phyloP scores from a whole-genome alignment of 2,329 filamentous ascomycete species.

The Colletotrichum sp. region DNA sequence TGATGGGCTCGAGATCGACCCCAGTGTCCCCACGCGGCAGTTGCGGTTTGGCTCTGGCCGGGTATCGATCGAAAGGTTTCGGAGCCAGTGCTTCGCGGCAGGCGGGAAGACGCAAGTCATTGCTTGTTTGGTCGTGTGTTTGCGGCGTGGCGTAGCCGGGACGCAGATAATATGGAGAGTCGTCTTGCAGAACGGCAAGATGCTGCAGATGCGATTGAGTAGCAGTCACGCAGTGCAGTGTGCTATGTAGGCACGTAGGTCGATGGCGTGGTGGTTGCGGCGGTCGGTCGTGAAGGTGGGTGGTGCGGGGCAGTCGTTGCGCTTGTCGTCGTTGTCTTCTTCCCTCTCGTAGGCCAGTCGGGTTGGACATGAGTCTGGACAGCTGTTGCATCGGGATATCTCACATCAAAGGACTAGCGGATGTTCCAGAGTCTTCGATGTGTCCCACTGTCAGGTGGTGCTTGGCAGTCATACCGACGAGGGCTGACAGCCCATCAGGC shows the following conservation, averaged over 20 bases:
- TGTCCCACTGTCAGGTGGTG: conserved; percentile 2
- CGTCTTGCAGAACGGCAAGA: background rate
- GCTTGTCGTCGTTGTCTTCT: background rate
- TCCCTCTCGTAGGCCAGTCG: background rate
- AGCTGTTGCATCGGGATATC: background rate
- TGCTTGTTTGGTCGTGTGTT: conserved; percentile 1
- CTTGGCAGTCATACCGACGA: background rate
- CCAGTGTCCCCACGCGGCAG: conserved; percentile 10
- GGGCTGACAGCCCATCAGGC: background rate
- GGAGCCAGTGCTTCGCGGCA: background rate
- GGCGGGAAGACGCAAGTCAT: conserved; percentile 9
- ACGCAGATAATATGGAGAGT: background rate
- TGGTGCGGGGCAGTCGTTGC: background rate
- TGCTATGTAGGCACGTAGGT: background rate
- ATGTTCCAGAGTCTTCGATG: background rate
- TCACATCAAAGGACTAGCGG: background rate
- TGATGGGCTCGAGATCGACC: conserved; percentile 7
- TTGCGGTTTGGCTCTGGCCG: background rate
- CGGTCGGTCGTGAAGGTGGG: background rate
- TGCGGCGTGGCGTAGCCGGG: background rate
- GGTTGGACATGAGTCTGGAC: background rate
- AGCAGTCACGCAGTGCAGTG: background rate
- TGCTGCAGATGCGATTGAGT: background rate
- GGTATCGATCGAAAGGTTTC: background rate
- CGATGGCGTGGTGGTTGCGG: background rate